Percentiles rank a stretch among this genome's conserved stretches.
Evolutionary conservation across 352 stramenopile species (phyloP).

Genomic region (Phytopythium helicoides): DNA sequence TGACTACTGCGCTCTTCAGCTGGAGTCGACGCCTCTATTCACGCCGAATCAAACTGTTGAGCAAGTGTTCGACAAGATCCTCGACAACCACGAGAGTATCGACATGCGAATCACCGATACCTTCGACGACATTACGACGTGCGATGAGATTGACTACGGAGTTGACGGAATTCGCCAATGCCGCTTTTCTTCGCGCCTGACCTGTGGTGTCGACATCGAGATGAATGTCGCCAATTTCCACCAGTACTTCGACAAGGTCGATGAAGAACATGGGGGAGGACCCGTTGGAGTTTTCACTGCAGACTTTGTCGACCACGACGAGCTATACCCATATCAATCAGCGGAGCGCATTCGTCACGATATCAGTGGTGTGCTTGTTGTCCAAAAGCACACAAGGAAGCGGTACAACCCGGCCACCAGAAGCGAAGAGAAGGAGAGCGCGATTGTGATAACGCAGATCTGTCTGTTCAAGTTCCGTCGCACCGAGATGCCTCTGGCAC

Average conservation of each 20-base stretch:
- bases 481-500: conserved; percentile 16
- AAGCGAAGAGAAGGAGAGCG: conserved; percentile 11
- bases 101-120: conserved; percentile 57
- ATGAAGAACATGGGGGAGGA: conserved; percentile 11
- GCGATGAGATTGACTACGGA: conserved; percentile 48
- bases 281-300: conserved; percentile 22
- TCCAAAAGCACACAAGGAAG: conserved; percentile 15
- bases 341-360: conserved; percentile 28
- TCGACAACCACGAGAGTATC: conserved; percentile 42
- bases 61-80: conserved; percentile 40
- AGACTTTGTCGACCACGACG: conserved; percentile 38
- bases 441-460: conserved; percentile 28
- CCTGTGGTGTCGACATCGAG: conserved; percentile 29
- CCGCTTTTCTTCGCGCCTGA: conserved; percentile 34
- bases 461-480: conserved; percentile 25
- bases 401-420: conserved; percentile 5
- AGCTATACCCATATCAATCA: conserved; percentile 32
- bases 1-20: conserved; percentile 38
- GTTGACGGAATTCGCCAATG: conserved; percentile 40
- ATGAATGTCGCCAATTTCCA: conserved; percentile 38
- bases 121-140: conserved; percentile 48
- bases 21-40: conserved; percentile 40
- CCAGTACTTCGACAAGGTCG: conserved; percentile 21
- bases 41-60: conserved; percentile 21
- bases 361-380: conserved; percentile 18